Conservation (phyloP, 2,329 filamentous ascomycete genomes). For the Leptographium procerum region DNA sequence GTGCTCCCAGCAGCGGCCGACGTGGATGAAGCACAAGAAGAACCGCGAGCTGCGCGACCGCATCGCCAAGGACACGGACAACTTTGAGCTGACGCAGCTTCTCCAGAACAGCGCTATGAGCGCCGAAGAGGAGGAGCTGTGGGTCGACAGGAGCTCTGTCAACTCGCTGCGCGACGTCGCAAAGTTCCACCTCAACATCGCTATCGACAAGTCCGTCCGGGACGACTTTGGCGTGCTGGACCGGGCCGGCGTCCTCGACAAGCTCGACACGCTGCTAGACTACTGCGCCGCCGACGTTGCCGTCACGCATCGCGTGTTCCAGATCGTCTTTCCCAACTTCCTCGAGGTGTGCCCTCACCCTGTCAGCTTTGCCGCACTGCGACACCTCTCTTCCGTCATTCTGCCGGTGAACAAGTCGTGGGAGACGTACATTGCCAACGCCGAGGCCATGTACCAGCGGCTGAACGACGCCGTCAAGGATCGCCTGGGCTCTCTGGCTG, state of each 20-base stretch:
- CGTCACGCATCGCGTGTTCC: conserved; percentile 88
- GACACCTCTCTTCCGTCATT: conserved; percentile 89
- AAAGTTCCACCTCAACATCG: conserved; percentile 85
- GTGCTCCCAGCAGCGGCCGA: conserved; percentile 92
- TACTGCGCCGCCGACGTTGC: conserved; percentile 94
- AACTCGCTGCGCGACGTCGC: conserved; percentile 94
- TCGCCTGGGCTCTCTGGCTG: conserved; percentile 59
- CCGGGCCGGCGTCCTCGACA: conserved; percentile 54
- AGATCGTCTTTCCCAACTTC: conserved; percentile 85
- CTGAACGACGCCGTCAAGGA: conserved; percentile 69
- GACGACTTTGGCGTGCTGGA: conserved; percentile 80
- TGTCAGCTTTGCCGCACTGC: conserved; percentile 87
- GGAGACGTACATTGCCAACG: conserved; percentile 72
- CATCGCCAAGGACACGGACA: conserved; percentile 59
- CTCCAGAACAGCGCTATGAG: conserved; percentile 55
- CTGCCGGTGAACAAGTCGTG: conserved; percentile 81
- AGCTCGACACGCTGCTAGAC: conserved; percentile 72
- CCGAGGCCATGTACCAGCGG: conserved; percentile 72
- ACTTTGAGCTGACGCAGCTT: conserved; percentile 58
- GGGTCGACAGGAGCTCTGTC: conserved; percentile 88
- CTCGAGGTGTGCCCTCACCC: conserved; percentile 86
- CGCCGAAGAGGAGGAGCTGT: conserved; percentile 88
- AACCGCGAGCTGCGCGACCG: conserved; percentile 73
- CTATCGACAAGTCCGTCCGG: conserved; percentile 79
- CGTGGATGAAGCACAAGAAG: conserved; percentile 96